Evolutionary conservation across 2,329 filamentous ascomycete genomes (phyloP).

Genomic region (Arachnomyces sp.): DNA sequence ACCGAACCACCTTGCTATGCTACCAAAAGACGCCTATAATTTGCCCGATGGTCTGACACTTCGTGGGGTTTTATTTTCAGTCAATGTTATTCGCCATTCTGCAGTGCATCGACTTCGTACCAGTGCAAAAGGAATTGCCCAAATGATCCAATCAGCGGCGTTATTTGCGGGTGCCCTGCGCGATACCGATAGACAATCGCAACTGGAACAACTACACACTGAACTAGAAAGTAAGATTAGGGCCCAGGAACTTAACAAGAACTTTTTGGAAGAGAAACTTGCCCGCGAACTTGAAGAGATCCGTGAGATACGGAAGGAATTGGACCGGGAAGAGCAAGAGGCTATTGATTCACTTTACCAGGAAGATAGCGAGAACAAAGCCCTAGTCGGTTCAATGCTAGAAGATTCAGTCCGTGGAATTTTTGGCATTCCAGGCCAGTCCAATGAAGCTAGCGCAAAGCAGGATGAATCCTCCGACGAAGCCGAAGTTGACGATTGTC

Average conservation of each 20-base stretch:
- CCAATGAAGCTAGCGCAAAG: too few species aligned
- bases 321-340: too few species aligned
- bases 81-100: constrained; percentile 23
- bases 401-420: too few species aligned
- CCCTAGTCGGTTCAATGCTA: too few species aligned
- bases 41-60: constrained; percentile 9
- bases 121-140: constrained; percentile 19
- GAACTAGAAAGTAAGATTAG: constrained; percentile 19
- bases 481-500: too few species aligned
- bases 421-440: too few species aligned
- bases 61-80: constrained; percentile 17
- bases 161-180: constrained; percentile 21
- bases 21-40: constrained; percentile 19
- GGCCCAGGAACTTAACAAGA: constrained; percentile 1
- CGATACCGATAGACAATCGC: constrained; percentile 14
- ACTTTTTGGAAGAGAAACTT: too few species aligned
- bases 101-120: constrained; percentile 26
- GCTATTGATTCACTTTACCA: too few species aligned
- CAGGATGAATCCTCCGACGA: too few species aligned
- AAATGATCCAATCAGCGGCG: constrained; percentile 22
- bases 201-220: constrained; percentile 15
- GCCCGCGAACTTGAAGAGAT: too few species aligned
- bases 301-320: too few species aligned
- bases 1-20: constrained; percentile 13
- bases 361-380: too few species aligned